Percentiles rank a stretch among this genome's conserved stretches.
Conservation (phyloP, 2,329 filamentous ascomycete genomes). For the Trichoderma pleuroti region DNA sequence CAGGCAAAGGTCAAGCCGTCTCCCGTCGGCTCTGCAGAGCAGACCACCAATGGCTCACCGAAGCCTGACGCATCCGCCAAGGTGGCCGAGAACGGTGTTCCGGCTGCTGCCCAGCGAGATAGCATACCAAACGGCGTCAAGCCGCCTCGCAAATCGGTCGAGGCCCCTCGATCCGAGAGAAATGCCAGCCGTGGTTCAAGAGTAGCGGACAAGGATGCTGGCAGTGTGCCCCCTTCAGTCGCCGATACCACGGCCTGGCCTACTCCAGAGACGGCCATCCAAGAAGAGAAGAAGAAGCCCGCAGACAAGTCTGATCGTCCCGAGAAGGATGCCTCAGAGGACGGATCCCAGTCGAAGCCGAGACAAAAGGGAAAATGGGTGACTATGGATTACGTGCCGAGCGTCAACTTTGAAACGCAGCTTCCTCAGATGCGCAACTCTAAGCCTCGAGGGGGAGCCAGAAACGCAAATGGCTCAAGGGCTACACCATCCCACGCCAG, state of each 20-base stretch:
- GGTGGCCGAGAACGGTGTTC: slow-evolving; percentile 24
- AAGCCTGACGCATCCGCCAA: slow-evolving; percentile 44
- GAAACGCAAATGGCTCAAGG: slow-evolving; percentile 40
- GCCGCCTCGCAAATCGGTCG: slow-evolving; percentile 41
- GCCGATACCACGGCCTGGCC: slow-evolving; percentile 83
- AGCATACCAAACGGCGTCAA: slow-evolving; percentile 38
- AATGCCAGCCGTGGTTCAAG: slow-evolving; percentile 49
- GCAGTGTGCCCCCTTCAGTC: slow-evolving; percentile 56
- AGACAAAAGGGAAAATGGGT: slow-evolving; percentile 83
- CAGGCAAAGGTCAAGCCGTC: slow-evolving; percentile 49
- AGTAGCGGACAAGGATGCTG: slow-evolving; percentile 41
- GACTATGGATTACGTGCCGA: slow-evolving; percentile 75
- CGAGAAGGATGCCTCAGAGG: slow-evolving; percentile 61
- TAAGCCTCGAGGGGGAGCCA: slow-evolving; percentile 49
- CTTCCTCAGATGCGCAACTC: slow-evolving; percentile 54
- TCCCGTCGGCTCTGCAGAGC: slow-evolving; percentile 36
- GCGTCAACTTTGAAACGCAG: slow-evolving; percentile 82
- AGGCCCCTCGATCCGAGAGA: slow-evolving; percentile 38
- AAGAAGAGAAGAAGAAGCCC: slow-evolving; percentile 71
- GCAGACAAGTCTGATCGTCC: slow-evolving; percentile 59
- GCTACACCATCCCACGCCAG: slow-evolving; percentile 32
- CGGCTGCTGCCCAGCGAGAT: slow-evolving; percentile 25
- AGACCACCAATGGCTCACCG: slow-evolving; percentile 29
- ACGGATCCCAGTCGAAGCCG: slow-evolving; percentile 41
- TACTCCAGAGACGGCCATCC: slow-evolving; percentile 71